A percentile compares a stretch with the other conserved stretches of the same genome.
These are phyloP conservation scores for Lipomyces kockii DNA, from an alignment of 805 yeast genomes.

Conservation along the genomic window DNA sequence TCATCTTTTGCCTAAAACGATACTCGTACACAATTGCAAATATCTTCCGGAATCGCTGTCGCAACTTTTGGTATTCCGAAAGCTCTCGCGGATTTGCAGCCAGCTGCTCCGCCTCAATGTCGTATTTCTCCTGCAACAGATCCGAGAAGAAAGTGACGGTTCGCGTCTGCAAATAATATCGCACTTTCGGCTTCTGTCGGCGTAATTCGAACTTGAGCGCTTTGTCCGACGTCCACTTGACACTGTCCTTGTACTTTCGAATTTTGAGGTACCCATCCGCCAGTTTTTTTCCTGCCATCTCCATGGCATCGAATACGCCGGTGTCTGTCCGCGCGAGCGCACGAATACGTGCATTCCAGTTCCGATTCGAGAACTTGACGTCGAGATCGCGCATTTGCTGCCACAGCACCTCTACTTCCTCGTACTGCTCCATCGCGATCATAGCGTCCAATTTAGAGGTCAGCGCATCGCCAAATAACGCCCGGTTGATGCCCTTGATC, in stretches of 20 bases:
- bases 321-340: conserved; percentile 7
- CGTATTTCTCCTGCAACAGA: neutral
- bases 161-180: neutral
- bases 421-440: neutral
- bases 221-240: neutral
- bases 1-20: conserved; percentile 3
- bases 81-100: neutral
- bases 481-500: conserved; percentile 3
- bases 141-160: neutral
- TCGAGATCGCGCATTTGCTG: conserved; percentile 1
- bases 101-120: neutral
- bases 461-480: conserved; percentile 11
- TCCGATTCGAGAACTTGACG: conserved; percentile 9
- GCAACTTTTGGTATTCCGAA: conserved; percentile 9
- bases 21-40: conserved; percentile 5
- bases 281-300: neutral
- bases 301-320: neutral
- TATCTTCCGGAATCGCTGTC: neutral
- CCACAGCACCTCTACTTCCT: conserved; percentile 17
- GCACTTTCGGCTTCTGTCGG: neutral
- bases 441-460: conserved; percentile 17
- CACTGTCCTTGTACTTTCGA: neutral
- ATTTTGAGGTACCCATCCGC: conserved; percentile 8
- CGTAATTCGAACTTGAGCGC: neutral
- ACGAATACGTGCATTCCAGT: conserved; percentile 18